A percentile compares a stretch with the other conserved stretches of the same genome.
phyloP scores from a whole-genome alignment of 164 flowering plant genomes.

The Tetracentron sinense region DNA sequence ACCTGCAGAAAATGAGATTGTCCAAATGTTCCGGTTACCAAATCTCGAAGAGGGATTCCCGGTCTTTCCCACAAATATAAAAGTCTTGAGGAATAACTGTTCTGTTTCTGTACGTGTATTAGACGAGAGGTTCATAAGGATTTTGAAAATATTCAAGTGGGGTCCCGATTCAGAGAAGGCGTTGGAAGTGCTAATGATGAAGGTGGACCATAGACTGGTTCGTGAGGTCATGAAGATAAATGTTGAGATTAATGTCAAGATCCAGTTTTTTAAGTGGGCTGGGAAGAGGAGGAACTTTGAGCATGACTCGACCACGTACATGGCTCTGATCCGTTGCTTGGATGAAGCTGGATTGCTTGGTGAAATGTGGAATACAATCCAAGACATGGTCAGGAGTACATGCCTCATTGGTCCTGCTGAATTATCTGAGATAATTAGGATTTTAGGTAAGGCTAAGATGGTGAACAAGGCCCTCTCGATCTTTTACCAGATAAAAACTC shows the following conservation, averaged over 20 bases:
- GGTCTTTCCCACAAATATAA: slow-evolving; percentile 17
- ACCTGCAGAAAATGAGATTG: slow-evolving; percentile 70
- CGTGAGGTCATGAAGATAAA: slow-evolving; percentile 65
- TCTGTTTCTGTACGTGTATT: slow-evolving; percentile 46
- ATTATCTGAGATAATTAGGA: slow-evolving; percentile 61
- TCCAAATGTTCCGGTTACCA: slow-evolving; percentile 63
- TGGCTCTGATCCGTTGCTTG: slow-evolving; percentile 72
- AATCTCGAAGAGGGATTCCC: slow-evolving; percentile 23
- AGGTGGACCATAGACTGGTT: slow-evolving; percentile 76
- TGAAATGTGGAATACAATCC: slow-evolving; percentile 79
- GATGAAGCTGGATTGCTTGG: slow-evolving; percentile 59
- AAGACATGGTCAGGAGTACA: slow-evolving; percentile 65
- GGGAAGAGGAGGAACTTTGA: slow-evolving; percentile 67
- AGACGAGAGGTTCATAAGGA: slow-evolving; percentile 89
- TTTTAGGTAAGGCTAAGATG: slow-evolving; percentile 82
- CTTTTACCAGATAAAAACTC: slow-evolving; percentile 67
- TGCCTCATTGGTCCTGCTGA: slow-evolving; percentile 48
- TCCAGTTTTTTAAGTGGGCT: slow-evolving; percentile 91
- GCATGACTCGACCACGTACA: slow-evolving; percentile 70
- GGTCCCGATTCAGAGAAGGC: slow-evolving; percentile 96
- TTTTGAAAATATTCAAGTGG: slow-evolving; percentile 96
- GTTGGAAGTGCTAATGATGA: slow-evolving; percentile 75
- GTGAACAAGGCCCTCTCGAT: slow-evolving; percentile 76
- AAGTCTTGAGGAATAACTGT: slow-evolving; percentile 18
- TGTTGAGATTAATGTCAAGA: slow-evolving; percentile 64